phyloP scores from a whole-genome alignment of 2,329 filamentous ascomycete genomes.

The Achaetomium macrosporum region DNA sequence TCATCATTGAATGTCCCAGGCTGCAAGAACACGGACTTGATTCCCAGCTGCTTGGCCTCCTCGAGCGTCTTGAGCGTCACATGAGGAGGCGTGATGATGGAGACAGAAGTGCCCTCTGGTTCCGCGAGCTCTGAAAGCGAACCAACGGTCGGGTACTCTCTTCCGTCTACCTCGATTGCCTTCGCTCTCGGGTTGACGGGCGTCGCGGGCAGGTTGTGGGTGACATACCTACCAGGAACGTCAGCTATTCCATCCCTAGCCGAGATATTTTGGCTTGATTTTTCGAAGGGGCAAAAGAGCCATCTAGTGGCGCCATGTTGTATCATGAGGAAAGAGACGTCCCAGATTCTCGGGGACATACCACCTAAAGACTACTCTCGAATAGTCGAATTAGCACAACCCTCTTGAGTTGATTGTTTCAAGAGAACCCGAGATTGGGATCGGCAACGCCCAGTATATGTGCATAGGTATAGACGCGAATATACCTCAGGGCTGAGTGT shows the following conservation, averaged over 20 bases:
- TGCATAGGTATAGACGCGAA: too few species aligned
- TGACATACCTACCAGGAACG: slow-evolving; percentile 59
- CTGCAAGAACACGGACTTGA: slow-evolving; percentile 80
- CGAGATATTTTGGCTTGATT: too few species aligned
- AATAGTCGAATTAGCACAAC: too few species aligned
- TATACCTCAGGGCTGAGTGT: too few species aligned
- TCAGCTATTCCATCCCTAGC: too few species aligned
- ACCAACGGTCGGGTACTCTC: slow-evolving; percentile 57
- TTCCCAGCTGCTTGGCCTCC: slow-evolving; percentile 68
- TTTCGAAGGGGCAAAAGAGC: too few species aligned
- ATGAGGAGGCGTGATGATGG: slow-evolving; percentile 78
- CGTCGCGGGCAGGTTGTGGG: slow-evolving; percentile 67
- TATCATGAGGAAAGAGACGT: too few species aligned
- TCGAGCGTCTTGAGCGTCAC: slow-evolving; percentile 69
- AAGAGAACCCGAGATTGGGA: too few species aligned
- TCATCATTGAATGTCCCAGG: slow-evolving; percentile 80
- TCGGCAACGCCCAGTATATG: too few species aligned
- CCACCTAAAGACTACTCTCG: slow-evolving; percentile 57
- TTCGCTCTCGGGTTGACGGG: slow-evolving; percentile 73
- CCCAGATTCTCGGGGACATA: too few species aligned
- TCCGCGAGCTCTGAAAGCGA: slow-evolving; percentile 60
- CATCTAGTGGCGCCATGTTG: too few species aligned
- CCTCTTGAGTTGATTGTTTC: too few species aligned
- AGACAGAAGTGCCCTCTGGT: slow-evolving; percentile 67
- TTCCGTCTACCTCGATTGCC: slow-evolving; percentile 54